Evolutionary conservation across 2,329 filamentous ascomycete species (phyloP), one percentile per base, ranked within the genome.

Genomic region (Coniella lustricola): DNA sequence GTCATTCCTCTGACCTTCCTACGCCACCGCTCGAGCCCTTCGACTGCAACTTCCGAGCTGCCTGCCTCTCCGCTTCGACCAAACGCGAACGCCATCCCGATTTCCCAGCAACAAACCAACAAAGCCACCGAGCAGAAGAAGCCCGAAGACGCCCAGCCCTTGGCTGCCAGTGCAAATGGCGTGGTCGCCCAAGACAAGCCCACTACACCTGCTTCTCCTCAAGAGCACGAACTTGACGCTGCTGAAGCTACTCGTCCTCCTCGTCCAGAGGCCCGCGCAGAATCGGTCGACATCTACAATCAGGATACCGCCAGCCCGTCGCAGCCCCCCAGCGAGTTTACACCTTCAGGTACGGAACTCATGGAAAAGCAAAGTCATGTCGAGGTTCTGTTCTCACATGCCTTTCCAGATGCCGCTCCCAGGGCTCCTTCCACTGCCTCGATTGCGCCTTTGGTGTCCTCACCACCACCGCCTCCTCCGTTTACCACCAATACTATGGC

Each of bases 381-480:
- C 21, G 13, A 18, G n/a, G 7, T 18, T 12, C 10, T 36, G 3
- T 29, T 29, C 51, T 53, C 8, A 50, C 44, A 34, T 7, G 7
- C 8, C 22, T 17, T 5, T 20, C 22, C 7, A 53, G 51, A 53
- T 16, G 47, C 44, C 25, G 44, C 8, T 13, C 48, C 48, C 12
- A 53, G 48, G 32, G 51, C 40, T 14, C 40, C 44, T 9, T 50
- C 48, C 14, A 32, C 50, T 18, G 51, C 37, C 16, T 38, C 48
- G 13, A 33, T 41, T 29, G 35, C 31, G 7, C 43, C 51, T 37
- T 47, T 35, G 12, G 33, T 48, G 25, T 5, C 10, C 34, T 31
- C 40, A n/a, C 49, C 51, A 16, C 46, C 51, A 7, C 52, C 58
- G 46, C 50, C 57, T 22, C 22, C 49, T 29, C 25, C 25, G 5